phyloP scores from a whole-genome alignment of 768 basidiomycete species.

The Gyrodon lividus region DNA sequence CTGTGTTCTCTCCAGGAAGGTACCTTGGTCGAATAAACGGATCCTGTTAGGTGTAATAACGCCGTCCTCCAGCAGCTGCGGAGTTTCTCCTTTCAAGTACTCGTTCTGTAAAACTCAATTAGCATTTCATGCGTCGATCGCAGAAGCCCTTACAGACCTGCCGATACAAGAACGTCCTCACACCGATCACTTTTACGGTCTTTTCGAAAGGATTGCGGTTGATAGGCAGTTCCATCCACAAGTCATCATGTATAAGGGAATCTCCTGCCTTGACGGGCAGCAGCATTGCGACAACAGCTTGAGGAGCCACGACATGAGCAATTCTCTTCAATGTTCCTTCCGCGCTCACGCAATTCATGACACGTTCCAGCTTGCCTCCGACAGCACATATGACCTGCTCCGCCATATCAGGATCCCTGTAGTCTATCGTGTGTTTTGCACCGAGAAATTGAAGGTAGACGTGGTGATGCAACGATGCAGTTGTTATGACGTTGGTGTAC shows the following conservation, averaged over 20 bases:
- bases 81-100: conserved; percentile 40
- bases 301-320: conserved; percentile 36
- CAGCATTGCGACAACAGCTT: conserved; percentile 43
- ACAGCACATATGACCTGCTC: conserved; percentile 35
- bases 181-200: conserved; percentile 35
- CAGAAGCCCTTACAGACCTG: conserved; percentile 22
- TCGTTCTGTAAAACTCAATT: conserved; percentile 33
- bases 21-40: conserved; percentile 41
- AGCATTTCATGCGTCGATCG: not conserved
- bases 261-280: conserved; percentile 47
- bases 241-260: conserved; percentile 32
- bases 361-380: conserved; percentile 33
- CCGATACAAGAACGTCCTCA: conserved; percentile 43
- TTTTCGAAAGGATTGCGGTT: conserved; percentile 39
- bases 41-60: conserved; percentile 43
- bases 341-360: conserved; percentile 41
- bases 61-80: conserved; percentile 37
- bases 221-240: conserved; percentile 35
- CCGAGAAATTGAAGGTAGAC: conserved; percentile 40
- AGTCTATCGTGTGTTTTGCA: conserved; percentile 41
- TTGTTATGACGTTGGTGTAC: conserved; percentile 43
- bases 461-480: conserved; percentile 40
- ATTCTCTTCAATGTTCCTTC: conserved; percentile 37
- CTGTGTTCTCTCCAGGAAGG: conserved; percentile 41
- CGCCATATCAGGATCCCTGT: conserved; percentile 36